phyloP scores from a whole-genome alignment of 192 early-diverging fungal genomes.

The Coemansia sp. region DNA sequence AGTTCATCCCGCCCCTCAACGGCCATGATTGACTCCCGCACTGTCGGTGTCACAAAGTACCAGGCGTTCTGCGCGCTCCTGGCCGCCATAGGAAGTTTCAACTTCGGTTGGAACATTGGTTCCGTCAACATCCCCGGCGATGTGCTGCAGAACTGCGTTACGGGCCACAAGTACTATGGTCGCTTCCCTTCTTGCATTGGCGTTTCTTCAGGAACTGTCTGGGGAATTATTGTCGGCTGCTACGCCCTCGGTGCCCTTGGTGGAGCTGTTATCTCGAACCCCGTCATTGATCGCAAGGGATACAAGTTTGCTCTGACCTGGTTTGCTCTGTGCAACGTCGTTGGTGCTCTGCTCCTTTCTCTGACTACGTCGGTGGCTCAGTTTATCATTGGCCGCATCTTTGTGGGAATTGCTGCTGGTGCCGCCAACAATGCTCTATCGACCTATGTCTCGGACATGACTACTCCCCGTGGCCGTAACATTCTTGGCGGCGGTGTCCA shows the following conservation, averaged over 20 bases:
- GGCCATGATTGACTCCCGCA: conserved; percentile 48
- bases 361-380: conserved; percentile 57
- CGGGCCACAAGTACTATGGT: conserved; percentile 46
- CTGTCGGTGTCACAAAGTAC: conserved; percentile 45
- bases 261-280: conserved; percentile 62
- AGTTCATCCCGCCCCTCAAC: not conserved
- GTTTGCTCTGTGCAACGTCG: conserved; percentile 64
- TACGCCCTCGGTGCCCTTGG: conserved; percentile 63
- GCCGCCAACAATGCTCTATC: conserved; percentile 56
- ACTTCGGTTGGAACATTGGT: conserved; percentile 56
- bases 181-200: conserved; percentile 47
- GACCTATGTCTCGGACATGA: conserved; percentile 78
- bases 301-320: conserved; percentile 64
- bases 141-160: conserved; percentile 53
- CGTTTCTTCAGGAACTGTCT: conserved; percentile 41
- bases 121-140: conserved; percentile 59
- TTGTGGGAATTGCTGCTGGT: conserved; percentile 72
- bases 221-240: conserved; percentile 60
- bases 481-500: conserved; percentile 70
- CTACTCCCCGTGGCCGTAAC: conserved; percentile 66
- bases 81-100: conserved; percentile 51
- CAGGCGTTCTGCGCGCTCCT: conserved; percentile 47
- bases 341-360: conserved; percentile 62
- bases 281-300: conserved; percentile 58
- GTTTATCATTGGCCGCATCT: conserved; percentile 70